A percentile compares a stretch with the other conserved stretches of the same genome.
These are phyloP conservation scores for Selaginella moellendorffii DNA, from an alignment of 75 land plant species.

Conservation along the genomic window DNA sequence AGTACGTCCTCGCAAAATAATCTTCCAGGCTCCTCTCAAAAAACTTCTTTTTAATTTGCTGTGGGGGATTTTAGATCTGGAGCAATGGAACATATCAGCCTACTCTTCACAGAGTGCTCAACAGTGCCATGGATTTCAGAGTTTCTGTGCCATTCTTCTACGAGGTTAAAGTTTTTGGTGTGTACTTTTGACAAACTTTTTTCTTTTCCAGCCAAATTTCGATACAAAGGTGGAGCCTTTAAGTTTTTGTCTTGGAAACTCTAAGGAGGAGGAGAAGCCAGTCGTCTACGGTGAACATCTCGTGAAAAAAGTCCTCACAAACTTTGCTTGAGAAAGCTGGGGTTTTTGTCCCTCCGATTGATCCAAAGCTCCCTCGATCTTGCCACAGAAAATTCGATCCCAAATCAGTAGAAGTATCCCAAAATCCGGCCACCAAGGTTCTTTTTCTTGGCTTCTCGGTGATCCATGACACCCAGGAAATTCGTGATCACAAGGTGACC, in stretches of 20 bases:
- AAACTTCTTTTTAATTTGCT: not conserved
- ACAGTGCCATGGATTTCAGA: conserved; percentile 52
- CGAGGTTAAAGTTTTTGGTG: conserved; percentile 37
- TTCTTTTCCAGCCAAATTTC: conserved; percentile 17
- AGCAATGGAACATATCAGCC: conserved; percentile 78
- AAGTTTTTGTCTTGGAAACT: conserved; percentile 5
- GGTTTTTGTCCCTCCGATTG: too few relatives aligned
- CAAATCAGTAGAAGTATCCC: too few relatives aligned
- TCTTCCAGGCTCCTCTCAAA: too few relatives aligned
- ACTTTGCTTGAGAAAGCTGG: conserved; percentile 18
- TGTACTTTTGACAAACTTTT: not conserved
- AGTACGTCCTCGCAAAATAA: too few relatives aligned
- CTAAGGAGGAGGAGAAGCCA: conserved; percentile 10
- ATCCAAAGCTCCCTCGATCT: too few relatives aligned
- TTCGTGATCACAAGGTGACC: too few relatives aligned
- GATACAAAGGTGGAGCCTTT: conserved; percentile 23
- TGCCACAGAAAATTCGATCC: too few relatives aligned
- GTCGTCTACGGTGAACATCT: conserved; percentile 24
- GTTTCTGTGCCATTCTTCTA: conserved; percentile 81
- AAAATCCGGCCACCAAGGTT: too few relatives aligned
- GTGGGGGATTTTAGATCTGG: conserved; percentile 38
- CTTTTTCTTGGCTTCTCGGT: too few relatives aligned
- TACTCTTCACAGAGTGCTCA: conserved; percentile 79
- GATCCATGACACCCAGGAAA: too few relatives aligned
- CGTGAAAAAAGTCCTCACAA: conserved; percentile 15